phyloP scores from a whole-genome alignment of 1,139 yeast species.

The Candida tropicalis region DNA sequence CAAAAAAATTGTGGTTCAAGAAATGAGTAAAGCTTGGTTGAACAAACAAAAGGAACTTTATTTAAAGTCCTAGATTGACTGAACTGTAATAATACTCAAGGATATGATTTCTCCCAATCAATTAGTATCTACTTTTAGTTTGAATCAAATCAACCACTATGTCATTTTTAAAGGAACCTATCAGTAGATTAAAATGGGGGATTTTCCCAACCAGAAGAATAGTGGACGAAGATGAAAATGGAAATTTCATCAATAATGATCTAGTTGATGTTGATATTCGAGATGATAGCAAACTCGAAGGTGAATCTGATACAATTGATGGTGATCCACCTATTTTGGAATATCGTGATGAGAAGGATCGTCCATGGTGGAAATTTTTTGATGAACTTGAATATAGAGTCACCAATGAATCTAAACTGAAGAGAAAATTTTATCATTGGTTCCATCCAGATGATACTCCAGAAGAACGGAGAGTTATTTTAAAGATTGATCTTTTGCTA shows the following conservation, averaged over 20 bases:
- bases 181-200: slow-evolving; percentile 44
- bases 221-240: slow-evolving; percentile 35
- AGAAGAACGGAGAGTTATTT: slow-evolving; percentile 55
- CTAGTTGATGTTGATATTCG: not conserved
- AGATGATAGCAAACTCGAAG: not conserved
- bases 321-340: slow-evolving; percentile 27
- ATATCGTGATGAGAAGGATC: slow-evolving; percentile 61
- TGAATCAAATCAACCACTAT: no score
- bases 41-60: no score
- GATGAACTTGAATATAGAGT: slow-evolving; percentile 64
- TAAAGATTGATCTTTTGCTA: slow-evolving; percentile 63
- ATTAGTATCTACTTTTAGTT: no score
- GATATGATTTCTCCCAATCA: no score
- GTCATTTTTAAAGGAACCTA: no score
- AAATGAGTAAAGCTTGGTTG: no score
- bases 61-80: no score
- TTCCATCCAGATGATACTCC: slow-evolving; percentile 58
- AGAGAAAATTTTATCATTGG: slow-evolving; percentile 66
- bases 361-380: slow-evolving; percentile 66
- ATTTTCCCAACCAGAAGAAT: slow-evolving; percentile 48
- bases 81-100: no score
- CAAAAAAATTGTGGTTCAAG: no score
- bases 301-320: slow-evolving; percentile 5
- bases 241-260: slow-evolving; percentile 15
- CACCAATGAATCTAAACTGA: slow-evolving; percentile 32